Evolutionary conservation across 495 filamentous ascomycete species (phyloP).

Genomic region (Xylaria palmicola): DNA sequence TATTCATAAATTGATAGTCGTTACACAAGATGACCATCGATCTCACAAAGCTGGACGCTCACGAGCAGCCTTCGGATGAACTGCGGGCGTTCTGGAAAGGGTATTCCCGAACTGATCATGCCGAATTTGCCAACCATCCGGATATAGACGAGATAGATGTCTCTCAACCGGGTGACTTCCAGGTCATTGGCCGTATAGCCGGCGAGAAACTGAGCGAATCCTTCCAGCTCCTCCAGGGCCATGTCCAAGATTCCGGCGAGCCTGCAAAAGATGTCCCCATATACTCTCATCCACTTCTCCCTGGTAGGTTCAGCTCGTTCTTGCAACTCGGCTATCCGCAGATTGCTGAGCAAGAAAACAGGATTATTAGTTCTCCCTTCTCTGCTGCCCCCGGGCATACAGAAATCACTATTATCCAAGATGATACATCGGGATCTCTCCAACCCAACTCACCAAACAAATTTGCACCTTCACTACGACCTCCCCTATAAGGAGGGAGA

Average conservation of each 20-base stretch:
- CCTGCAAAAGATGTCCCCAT: constrained; percentile 44
- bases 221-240: constrained; percentile 35
- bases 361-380: constrained; percentile 74
- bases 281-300: constrained; percentile 43
- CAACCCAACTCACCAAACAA: constrained; percentile 72
- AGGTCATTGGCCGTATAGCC: constrained; percentile 37
- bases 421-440: constrained; percentile 81
- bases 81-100: constrained; percentile 64
- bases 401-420: constrained; percentile 63
- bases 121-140: constrained; percentile 34
- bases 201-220: constrained; percentile 34
- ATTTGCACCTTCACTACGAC: constrained; percentile 79
- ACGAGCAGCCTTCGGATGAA: constrained; percentile 65
- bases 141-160: constrained; percentile 45
- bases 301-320: constrained; percentile 28
- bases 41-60: constrained; percentile 59
- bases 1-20: not conserved
- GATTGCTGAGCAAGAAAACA: constrained; percentile 32
- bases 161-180: constrained; percentile 32
- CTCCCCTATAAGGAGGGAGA: constrained; percentile 58
- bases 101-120: constrained; percentile 41
- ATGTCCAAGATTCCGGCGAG: constrained; percentile 22
- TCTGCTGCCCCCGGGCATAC: constrained; percentile 65
- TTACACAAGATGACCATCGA: constrained; percentile 35
- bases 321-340: not conserved